Evolutionary conservation across 352 stramenopile genomes (phyloP), one percentile per base, ranked within the genome.

Genomic region (Pythium sp.): DNA sequence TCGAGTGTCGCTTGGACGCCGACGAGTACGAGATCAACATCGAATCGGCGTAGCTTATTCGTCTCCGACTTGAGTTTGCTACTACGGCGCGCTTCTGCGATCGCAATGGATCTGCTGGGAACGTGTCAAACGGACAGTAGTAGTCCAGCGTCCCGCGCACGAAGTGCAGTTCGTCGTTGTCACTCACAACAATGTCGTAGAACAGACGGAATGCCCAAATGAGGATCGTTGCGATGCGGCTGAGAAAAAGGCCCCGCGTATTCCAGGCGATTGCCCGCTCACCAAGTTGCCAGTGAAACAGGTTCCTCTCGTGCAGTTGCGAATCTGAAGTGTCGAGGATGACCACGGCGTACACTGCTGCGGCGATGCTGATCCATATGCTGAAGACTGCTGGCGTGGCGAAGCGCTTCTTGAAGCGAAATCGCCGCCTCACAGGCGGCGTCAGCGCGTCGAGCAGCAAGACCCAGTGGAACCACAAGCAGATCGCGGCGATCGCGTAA

Each of bases 401-500:
- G 5, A 66, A 8, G 34, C 72, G 41, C 34, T 79, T 79, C 14
- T 41, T 68, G 36, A 79, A 67, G 0, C 41, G 56, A 2, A 80
- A 64, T 15, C 68, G 71, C 18, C 41, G 15, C 3, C 69, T 69
- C 26, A 78, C 24, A n/a, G 64, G 64, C 1, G 78, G 81, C 9
- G 74, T 85, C 26, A 88, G 41, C 15, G 79, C 72, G 56, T 90
- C 81, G 11, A 86, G 70, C 6, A 74, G 65, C 6, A 90, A 62
- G 5, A 84, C 5, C 61, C 70, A 87, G 54, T 84, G 77, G 53
- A 87, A 82, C 78, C 81, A 85, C n/a, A 83, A 30, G 58, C 64
- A 66, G 78, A 76, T 84, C 4, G 78, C 62, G 11, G 74, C 5
- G 32, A 87, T 53, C 18, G 72, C 72, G 49, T 85, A 49, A 26